These are phyloP conservation scores for Didymella sp. DNA, from an alignment of 2,329 filamentous ascomycete species.

Conservation along the genomic window DNA sequence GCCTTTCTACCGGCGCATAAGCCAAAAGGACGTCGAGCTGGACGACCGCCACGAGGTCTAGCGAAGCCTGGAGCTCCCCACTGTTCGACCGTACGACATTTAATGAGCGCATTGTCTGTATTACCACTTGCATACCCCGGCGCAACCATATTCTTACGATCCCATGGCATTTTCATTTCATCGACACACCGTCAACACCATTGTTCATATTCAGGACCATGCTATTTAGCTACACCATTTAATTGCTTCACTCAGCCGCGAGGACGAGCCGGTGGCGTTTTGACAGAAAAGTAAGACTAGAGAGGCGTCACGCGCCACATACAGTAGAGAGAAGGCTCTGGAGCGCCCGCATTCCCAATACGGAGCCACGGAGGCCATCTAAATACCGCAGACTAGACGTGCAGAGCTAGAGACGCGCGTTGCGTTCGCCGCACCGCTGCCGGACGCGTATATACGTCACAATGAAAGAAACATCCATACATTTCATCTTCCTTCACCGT, in stretches of 20 bases:
- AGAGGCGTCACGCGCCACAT: neutral
- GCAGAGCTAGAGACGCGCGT: neutral
- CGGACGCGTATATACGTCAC: too few relatives aligned
- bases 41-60: conserved; percentile 48
- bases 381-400: conserved; percentile 7
- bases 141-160: conserved; percentile 11
- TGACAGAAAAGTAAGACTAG: conserved; percentile 2
- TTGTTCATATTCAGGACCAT: conserved; percentile 2
- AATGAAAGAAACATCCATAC: too few relatives aligned
- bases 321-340: conserved; percentile 1
- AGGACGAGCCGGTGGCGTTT: conserved; percentile 1
- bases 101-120: conserved; percentile 19
- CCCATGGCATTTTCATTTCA: conserved; percentile 11
- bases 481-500: neutral
- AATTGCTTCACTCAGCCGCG: conserved; percentile 1
- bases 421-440: too few relatives aligned
- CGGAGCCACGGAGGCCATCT: neutral
- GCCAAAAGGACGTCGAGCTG: conserved; percentile 46
- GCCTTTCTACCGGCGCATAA: conserved; percentile 48
- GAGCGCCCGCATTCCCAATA: neutral
- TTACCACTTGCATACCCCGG: conserved; percentile 15
- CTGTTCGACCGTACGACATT: conserved; percentile 1
- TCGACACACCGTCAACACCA: neutral
- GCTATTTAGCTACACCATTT: conserved; percentile 19
- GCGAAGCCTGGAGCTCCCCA: neutral